Evolutionary conservation across 139 green algal genomes (phyloP).

Genomic region (Desmodesmus armatus): DNA sequence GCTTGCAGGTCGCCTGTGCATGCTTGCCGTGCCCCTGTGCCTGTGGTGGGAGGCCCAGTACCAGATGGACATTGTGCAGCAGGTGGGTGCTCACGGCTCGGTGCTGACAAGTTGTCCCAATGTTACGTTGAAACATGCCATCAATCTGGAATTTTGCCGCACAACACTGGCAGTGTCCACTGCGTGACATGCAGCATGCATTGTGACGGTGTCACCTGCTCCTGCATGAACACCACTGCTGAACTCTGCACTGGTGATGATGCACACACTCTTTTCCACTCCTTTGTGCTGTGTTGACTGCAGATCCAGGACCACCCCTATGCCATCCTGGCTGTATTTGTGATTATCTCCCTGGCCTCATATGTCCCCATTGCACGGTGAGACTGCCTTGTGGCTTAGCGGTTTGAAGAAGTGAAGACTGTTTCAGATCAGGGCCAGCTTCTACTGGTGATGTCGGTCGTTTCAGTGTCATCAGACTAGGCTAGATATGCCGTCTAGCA

Average conservation of each 20-base stretch:
- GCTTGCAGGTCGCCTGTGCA: no score
- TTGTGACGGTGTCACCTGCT: background rate
- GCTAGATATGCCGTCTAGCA: no score
- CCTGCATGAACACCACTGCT: no score
- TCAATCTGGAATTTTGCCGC: background rate
- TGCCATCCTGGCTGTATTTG: conserved; percentile 23
- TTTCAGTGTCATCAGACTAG: no score
- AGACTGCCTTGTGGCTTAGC: background rate
- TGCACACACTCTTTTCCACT: no score
- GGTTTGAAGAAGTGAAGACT: background rate
- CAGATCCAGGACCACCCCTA: conserved; percentile 22
- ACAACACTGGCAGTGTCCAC: background rate
- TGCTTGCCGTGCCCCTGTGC: no score
- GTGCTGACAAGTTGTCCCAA: no score
- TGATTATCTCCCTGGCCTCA: conserved; percentile 29
- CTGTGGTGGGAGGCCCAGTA: no score
- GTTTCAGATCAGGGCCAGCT: background rate
- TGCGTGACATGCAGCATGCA: background rate
- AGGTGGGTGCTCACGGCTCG: no score
- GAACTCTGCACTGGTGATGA: background rate
- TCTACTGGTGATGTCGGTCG: no score
- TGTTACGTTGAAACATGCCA: background rate
- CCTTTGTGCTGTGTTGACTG: background rate
- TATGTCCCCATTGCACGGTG: conserved; percentile 30
- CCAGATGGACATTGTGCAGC: no score